A percentile compares a stretch with the other conserved stretches of the same genome.
Conservation (phyloP, 352 stramenopile species). For the Phytophthora brassicae region DNA sequence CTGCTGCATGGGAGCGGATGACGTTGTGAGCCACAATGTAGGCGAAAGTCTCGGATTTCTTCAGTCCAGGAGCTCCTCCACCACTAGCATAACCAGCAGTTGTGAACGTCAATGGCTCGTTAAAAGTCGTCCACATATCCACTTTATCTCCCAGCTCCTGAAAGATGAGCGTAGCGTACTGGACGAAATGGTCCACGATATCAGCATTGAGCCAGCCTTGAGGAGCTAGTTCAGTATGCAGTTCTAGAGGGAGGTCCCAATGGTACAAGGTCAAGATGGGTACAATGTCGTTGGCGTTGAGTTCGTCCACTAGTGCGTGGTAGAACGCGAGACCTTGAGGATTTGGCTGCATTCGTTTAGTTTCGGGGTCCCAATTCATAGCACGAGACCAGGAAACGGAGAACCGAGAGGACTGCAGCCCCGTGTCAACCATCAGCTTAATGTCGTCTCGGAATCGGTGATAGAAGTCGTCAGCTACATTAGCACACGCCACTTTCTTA, state of each 20-base stretch:
- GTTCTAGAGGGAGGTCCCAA: constrained; percentile 90
- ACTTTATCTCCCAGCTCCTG: constrained; percentile 92
- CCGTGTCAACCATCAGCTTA: constrained; percentile 87
- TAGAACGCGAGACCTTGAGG: constrained; percentile 90
- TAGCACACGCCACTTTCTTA: constrained; percentile 72
- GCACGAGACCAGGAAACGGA: constrained; percentile 92
- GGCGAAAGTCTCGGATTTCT: constrained; percentile 32
- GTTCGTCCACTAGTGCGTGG: constrained; percentile 90
- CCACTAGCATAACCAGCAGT: constrained; percentile 59
- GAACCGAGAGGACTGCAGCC: constrained; percentile 93
- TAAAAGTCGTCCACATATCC: constrained; percentile 94
- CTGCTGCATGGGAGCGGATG: constrained; percentile 84
- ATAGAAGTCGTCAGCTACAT: constrained; percentile 93
- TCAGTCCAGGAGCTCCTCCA: constrained; percentile 37
- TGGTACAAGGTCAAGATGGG: constrained; percentile 94
- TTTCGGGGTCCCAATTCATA: constrained; percentile 68
- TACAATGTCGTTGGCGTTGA: constrained; percentile 63
- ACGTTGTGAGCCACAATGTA: constrained; percentile 85
- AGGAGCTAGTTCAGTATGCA: constrained; percentile 69
- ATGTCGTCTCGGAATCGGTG: constrained; percentile 91
- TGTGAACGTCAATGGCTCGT: constrained; percentile 88
- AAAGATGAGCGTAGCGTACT: constrained; percentile 87
- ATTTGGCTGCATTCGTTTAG: constrained; percentile 68
- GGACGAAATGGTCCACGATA: constrained; percentile 61
- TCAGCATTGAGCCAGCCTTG: constrained; percentile 56